Base-by-base conservation (phyloP, 1,284 basidiomycete species). In the Moesziomyces parantarcticus region DNA sequence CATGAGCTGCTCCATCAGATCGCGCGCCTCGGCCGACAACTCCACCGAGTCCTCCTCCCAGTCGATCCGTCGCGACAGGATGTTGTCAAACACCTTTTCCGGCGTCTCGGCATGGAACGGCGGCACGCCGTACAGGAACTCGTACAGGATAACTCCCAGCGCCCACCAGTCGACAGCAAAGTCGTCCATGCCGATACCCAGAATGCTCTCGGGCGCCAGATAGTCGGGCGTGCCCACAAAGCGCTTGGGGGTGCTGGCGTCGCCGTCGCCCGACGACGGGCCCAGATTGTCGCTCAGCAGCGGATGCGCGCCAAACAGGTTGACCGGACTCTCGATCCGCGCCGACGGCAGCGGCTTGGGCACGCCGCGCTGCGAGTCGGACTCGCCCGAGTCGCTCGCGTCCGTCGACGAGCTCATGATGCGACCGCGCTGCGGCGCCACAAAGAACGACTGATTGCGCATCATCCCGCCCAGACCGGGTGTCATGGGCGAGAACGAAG, bases 141-240 rank as follows among this genome's bases (percentile, higher is more conserved):
- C 96, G 85, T 99, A 99, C 26, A 94, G 92, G 79, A 99, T 97
- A 46, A 98, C 94, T 66, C 97, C 97, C 36, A 99, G 88, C 16
- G 97, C 97, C 97, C 97, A 99, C 94, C 97, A 99, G 86, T 99
- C 97, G 67, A 98, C 97, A 16, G 91, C 90, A 43, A 91, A 92
- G 85, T 99, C 95, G 82, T 99, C 96, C 54, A 93, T 93, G 50
- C 94, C 92, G 71, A 98, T 89, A 66, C 97, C 97, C 56, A 98
- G 89, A 67, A 99, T 97, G 47, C 92, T 96, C 85, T 98, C 95
- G 0, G 95, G 95, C 4, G 95, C 93, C 42, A 98, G 88, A 84
- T 98, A 98, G 85, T 98, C 95, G 4, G 96, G 96, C 2, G 95
- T 98, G 16, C 95, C 95, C 10, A 97, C 95, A 78, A 98, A 94